phyloP scores from a whole-genome alignment of 2,329 filamentous ascomycete species.

The Acephala macrosclerotiorum region DNA sequence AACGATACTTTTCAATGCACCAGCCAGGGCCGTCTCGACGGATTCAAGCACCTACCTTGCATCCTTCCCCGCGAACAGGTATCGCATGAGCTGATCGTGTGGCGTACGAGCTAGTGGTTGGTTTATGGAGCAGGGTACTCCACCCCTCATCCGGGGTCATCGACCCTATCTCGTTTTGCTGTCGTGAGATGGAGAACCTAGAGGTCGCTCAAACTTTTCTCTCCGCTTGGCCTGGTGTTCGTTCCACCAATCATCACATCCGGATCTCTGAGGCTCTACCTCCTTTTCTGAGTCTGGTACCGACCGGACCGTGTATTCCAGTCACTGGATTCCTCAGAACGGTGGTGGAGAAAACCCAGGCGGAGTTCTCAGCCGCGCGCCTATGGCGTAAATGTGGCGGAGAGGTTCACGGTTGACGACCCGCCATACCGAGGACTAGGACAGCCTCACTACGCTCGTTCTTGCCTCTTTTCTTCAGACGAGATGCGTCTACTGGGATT shows the following conservation, averaged over 20 bases:
- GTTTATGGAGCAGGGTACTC: not conserved
- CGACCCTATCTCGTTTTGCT: not conserved
- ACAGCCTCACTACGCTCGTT: conserved; percentile 3
- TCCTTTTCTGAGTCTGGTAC: conserved; percentile 18
- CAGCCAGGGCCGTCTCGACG: not conserved
- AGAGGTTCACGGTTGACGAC: conserved; percentile 12
- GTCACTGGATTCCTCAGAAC: conserved; percentile 5
- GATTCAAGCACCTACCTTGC: not conserved
- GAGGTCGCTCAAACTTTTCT: conserved; percentile 2
- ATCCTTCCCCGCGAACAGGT: not conserved
- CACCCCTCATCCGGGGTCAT: not conserved
- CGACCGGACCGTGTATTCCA: conserved; percentile 19
- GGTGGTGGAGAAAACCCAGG: conserved; percentile 4
- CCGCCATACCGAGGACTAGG: conserved; percentile 17
- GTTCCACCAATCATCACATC: conserved; percentile 12
- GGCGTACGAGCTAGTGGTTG: not conserved
- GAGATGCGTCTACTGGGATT: conserved; percentile 19
- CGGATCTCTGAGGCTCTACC: not conserved
- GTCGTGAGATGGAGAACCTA: not conserved
- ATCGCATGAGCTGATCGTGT: not conserved
- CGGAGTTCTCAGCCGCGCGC: conserved; percentile 24
- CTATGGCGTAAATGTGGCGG: conserved; percentile 19
- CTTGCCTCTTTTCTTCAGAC: conserved; percentile 17
- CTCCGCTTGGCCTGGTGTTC: not conserved
- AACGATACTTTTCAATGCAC: not conserved